Evolutionary conservation across 257 asterid species (phyloP), one percentile per base, ranked within the genome.

Genomic region (Cruciata laevipes): DNA sequence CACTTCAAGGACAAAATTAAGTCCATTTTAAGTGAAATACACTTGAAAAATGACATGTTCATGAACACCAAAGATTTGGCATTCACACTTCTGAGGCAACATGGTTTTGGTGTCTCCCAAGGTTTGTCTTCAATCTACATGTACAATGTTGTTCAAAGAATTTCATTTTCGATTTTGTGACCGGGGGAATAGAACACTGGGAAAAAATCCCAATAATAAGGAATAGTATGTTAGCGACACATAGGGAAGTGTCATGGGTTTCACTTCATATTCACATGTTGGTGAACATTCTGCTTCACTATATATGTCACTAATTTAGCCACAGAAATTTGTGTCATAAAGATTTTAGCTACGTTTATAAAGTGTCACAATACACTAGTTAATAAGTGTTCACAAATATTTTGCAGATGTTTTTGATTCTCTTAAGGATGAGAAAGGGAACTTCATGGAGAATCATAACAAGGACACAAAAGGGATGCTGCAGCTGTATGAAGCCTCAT

Each of bases 21-120:
- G 64, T 59, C 64, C 7, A 59, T 25, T 30, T 59, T 59, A 13
- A 27, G 20, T 2, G 38, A 2, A 18, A 59, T 59, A 27, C 40
- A 59, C 20, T 5, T 5, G n/a, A 17, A 33, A 53, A 53, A 53
- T 14, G 32, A 10, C 38, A 27, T 47, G 16, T 47, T 59, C 38
- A 59, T 2, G 20, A 25, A 0, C 33, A 23, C 18, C 20, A 30
- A 14, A 14, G 64, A 30, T 30, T 59, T 59, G 64, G 42, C 35
- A 3, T 59, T 59, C 20, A 27, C 38, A 27, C 38, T 59, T 59
- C n/a, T 59, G 38, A 59, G 64, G 33, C 37, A 59, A 4, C 38
- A 59, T 59, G 64, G 38, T 59, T 59, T 59, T 59, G 20, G 32
- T 5, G 20, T 59, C 20, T 59, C 64, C 64, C 64, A 59, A 25